Evolutionary conservation across 2,329 filamentous ascomycete genomes (phyloP), one percentile per base, ranked within the genome.

Genomic region (Fusarium globosum): DNA sequence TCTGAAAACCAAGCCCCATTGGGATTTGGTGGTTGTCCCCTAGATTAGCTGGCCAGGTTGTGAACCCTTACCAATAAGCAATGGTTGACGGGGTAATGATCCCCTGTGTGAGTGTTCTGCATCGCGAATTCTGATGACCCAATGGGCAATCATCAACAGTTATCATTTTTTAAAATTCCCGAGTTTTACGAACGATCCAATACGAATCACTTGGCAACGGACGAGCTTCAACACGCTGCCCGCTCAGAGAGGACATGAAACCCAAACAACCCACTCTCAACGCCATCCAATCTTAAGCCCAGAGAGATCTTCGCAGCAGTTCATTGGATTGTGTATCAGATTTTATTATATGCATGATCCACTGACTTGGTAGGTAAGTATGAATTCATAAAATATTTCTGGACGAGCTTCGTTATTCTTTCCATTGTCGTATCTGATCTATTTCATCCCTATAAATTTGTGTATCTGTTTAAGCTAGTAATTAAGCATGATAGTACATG

Each of bases 251-350:
- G 49, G 51, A 64, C 39, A 55, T 73, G 73, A 74, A 77, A 76
- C 65, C 58, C 45, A 26, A 46, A 35, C 43, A 72, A 45, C 55
- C 72, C 75, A 72, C 73, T 60, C 39, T 38, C 18, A 52, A 64
- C 59, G 61, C 67, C 63, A 56, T 70, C 65, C 51, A 76, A 77
- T 77, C 51, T 77, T 72, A 65, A 65, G 51, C 30, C 39, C 48
- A 49, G 46, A 42, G 55, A 60, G 61, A 72, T 66, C 52, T 71
- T 68, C 58, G 35, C 20, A 35, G 43, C 49, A 36, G 67, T 72
- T 66, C 33, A 58, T 61, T 63, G 53, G 41, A 43, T 68, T 55
- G 59, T 59, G 42, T 45, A 63, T 56, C 49, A 18, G 43, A 55
- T 33, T 49, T 65, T 59, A 46, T 21, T 48, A 18, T 35, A 21